Conservation (phyloP, 78 protist species). For the Mastigamoeba balamuthi region DNA sequence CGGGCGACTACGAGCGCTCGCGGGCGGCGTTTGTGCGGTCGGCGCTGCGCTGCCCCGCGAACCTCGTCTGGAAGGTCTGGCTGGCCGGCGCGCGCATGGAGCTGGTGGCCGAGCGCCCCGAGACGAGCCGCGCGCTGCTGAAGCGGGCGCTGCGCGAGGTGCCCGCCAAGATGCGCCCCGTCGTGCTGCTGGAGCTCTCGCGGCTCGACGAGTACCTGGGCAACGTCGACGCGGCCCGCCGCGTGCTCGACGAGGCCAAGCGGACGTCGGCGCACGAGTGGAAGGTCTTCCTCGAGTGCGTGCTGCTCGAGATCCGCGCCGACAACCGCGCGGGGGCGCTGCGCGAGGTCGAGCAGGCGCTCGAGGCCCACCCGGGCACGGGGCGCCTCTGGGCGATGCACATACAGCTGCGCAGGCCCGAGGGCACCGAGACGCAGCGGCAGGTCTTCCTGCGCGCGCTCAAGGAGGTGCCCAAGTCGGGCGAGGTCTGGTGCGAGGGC, state of each 20-base stretch:
- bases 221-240: constrained; percentile 27
- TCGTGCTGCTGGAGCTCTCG: constrained; percentile 67
- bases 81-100: constrained; percentile 43
- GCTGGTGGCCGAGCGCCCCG: constrained; percentile 17
- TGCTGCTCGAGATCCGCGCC: constrained; percentile 71
- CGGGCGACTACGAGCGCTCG: constrained; percentile 19
- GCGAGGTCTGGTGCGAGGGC: constrained; percentile 95
- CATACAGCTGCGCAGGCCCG: constrained; percentile 60
- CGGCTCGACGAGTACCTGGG: constrained; percentile 67
- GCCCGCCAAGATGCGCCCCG: constrained; percentile 58
- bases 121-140: constrained; percentile 45
- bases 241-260: constrained; percentile 8
- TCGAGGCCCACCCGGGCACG: constrained; percentile 61
- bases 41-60: constrained; percentile 59
- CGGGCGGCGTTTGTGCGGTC: constrained; percentile 55
- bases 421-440: constrained; percentile 41
- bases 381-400: constrained; percentile 86
- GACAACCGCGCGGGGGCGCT: constrained; percentile 44
- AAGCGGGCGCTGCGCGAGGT: constrained; percentile 65
- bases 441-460: constrained; percentile 31
- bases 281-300: constrained; percentile 58
- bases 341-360: constrained; percentile 45
- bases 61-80: constrained; percentile 80
- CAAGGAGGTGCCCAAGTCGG: constrained; percentile 75
- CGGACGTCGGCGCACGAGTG: not conserved